Evolutionary conservation across 371 early-diverging fungal genomes (phyloP).

Genomic region (Phascolomyces articulosus): DNA sequence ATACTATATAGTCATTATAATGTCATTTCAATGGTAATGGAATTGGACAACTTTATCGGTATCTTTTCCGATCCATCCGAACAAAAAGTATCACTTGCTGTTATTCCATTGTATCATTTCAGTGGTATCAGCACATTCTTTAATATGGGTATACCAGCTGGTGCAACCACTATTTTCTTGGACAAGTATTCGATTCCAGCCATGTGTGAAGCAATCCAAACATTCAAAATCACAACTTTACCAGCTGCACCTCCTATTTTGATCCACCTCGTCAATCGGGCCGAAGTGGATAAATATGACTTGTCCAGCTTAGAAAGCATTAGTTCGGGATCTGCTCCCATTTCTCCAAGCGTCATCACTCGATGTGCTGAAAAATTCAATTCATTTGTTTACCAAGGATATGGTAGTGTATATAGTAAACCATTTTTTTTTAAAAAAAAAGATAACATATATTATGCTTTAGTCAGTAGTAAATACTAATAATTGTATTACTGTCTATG

Average conservation of each 20-base stretch:
- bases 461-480: too few species aligned
- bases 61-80: conserved; percentile 2
- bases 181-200: conserved; percentile 11
- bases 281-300: conserved; percentile 65
- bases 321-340: conserved; percentile 76
- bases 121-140: conserved; percentile 6
- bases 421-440: too few species aligned
- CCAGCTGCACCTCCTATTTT: conserved; percentile 79
- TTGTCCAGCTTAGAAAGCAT: conserved; percentile 56
- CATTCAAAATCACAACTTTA: conserved; percentile 50
- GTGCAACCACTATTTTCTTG: conserved; percentile 6
- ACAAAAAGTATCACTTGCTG: not conserved
- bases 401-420: too few species aligned
- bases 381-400: conserved; percentile 1
- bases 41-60: conserved; percentile 7
- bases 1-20: conserved; percentile 19
- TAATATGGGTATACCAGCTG: conserved; percentile 1
- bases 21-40: conserved; percentile 13
- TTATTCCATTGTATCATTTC: conserved; percentile 17
- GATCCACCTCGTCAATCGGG: conserved; percentile 57
- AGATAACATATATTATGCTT: too few species aligned
- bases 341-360: not conserved
- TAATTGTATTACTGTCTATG: too few species aligned
- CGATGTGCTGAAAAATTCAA: conserved; percentile 2
- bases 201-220: conserved; percentile 54